Base-by-base conservation (phyloP, 2,329 filamentous ascomycete genomes). In the Arthroderma sp. region DNA sequence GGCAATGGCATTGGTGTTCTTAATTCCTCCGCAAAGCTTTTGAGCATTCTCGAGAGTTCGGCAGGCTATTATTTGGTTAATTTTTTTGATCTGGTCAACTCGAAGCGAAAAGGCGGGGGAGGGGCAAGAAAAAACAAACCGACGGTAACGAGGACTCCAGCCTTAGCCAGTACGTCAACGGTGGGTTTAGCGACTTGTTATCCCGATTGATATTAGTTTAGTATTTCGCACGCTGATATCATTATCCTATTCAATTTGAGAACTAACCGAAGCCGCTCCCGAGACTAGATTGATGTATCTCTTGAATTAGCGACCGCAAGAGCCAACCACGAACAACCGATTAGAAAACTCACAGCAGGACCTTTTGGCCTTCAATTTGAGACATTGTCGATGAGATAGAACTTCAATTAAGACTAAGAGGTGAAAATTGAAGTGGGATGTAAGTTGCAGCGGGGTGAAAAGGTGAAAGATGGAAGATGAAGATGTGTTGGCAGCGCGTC, bases 11-110 rank as follows among this genome's bases (percentile, higher is more conserved):
- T 66, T 74, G 55, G 86, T 77, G 63, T 84, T 77, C 65, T 80
- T 74, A 62, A 89, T 75, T 56, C 82, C 82, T 50, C 71, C 75
- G 38, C 77, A 75, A 51, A 95, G 80, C 56, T 78, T 77, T 73
- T 93, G 70, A 46, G 88, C 86, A 44, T 71, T 77, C 56, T 81
- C 77, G 46, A 94, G 74, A 38, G 83, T 89, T 63, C 87, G 74
- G 75, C 86, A 94, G 56, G 87, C 85, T 86, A 54, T 31, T 34
- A 11, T 11, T 38, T 28, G 6, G 29, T 32, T 39, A 29, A 44
- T 29, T 41, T 29, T 27, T 38, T 32, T 28, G 39, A 15, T 28
- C 22, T 34, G 10, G 6, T 11, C 38, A n/a, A 4, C 34, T 8
- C n/a, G 9, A 31, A 9, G 7, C 30, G 27, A 11, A 15, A 4